Base-by-base conservation (phyloP, 1,284 basidiomycete genomes). In the Apiotrichum gracile region DNA sequence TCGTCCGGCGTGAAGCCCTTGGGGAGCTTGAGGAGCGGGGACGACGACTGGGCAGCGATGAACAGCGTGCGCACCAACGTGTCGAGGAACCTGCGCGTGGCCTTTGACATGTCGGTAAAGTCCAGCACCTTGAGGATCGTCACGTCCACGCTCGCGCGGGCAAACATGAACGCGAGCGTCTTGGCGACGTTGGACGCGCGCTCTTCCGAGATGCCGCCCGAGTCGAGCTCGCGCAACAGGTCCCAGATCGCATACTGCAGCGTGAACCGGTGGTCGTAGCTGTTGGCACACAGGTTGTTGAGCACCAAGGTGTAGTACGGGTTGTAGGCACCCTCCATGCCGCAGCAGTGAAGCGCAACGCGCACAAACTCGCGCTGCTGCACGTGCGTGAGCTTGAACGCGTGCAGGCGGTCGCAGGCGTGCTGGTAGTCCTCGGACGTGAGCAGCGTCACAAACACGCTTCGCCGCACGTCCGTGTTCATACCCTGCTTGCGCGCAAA, bases 231-330 rank as follows among this genome's bases (percentile, higher is more conserved):
- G 12, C 94, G 86, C 33, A 98, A 76, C 68, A 97, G 93, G 72
- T 99, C 96, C 96, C 96, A 99, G 8, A 98, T 77, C 62, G 86
- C 91, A 74, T 91, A 99, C 69, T 97, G 96, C 38, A 98, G 78
- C 0, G 96, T 97, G 62, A 98, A 87, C 61, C 85, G 86, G 66
- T 92, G 87, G 8, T 86, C 84, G 55, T 78, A 78, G 3, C 75
- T 74, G 49, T 70, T 65, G 6, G 68, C 57, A 43, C 73, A 74
- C 5, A 77, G 67, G 61, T 90, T 86, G 1, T 88, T 85, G 8
- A 81, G 81, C 43, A 98, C 84, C 24, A 99, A 83, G 1, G 88
- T 84, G 73, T 98, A 98, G 77, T 91, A 98, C 0, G 96, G 94
- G 67, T 98, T 98, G 77, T 96, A 97, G 1, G 80, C 74, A 68